Evolutionary conservation across 306 rosid species (phyloP), one percentile per base, ranked within the genome.

Genomic region (Ammopiptanthus mongolicus): DNA sequence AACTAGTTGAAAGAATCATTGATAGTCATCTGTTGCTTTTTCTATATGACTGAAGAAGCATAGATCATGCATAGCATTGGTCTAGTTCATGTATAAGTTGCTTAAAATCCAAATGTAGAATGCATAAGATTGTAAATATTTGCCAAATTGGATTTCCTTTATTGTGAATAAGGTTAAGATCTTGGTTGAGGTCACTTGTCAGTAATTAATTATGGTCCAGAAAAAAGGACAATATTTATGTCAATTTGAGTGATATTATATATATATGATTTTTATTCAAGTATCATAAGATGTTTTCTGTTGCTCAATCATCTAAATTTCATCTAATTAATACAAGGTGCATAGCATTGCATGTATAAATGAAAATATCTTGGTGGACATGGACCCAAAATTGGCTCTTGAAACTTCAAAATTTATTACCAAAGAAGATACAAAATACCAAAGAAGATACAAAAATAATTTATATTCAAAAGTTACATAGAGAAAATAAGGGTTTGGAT

Each of bases 41-140:
- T 64, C 17, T 29, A n/a, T 10, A 44, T 42, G 62, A 55, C 67
- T 67, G 23, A 25, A 39, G 36, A 37, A 37, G 31, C 39, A 37
- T 36, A 37, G 29, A 5, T 58, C 21, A 36, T 57, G 19, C 48
- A 56, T 14, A n/a, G 17, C 28, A 50, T 25, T 53, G 28, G n/a
- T 36, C 58, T 71, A 33, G 28, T 69, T 75, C 69, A 18, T 50
- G 13, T 51, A 55, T 77, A 65, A 28, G 76, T 77, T 39, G 39
- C 71, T 36, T 41, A 28, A 50, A 66, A 56, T 19, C 56, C 19
- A 63, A 70, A 29, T 41, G n/a, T 63, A 52, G 67, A 72, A 44
- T 47, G 22, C 42, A 56, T 5, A 29, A 61, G 11, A 11, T 48
- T 74, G 48, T 44, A 61, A 74, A 67, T 52, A 70, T 47, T 50